These are phyloP conservation scores for Silene noctiflora DNA, from an alignment of 179 eudicot species.

Conservation along the genomic window DNA sequence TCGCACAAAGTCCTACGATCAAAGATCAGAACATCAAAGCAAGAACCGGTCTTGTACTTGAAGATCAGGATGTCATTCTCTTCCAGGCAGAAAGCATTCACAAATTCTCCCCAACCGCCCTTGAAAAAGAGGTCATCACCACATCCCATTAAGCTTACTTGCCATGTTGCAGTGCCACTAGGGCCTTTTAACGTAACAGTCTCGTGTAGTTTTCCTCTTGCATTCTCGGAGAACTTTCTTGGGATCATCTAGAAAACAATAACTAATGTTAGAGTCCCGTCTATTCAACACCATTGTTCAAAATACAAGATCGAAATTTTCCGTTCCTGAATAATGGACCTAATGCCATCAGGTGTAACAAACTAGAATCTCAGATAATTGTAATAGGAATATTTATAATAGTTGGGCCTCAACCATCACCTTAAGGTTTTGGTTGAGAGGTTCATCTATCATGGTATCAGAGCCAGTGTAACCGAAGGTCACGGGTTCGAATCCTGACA, in stretches of 20 bases:
- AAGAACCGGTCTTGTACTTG: slow-evolving; percentile 46
- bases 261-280: not conserved
- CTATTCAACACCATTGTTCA: not conserved
- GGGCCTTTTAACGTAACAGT: slow-evolving; percentile 39
- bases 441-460: too few species aligned
- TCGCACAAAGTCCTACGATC: slow-evolving; percentile 42
- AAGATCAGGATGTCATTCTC: slow-evolving; percentile 49
- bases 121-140: slow-evolving; percentile 32
- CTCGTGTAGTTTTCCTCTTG: slow-evolving; percentile 31
- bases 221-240: slow-evolving; percentile 39
- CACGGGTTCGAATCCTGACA: too few species aligned
- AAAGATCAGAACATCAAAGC: slow-evolving; percentile 44
- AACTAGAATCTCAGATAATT: too few species aligned
- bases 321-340: too few species aligned
- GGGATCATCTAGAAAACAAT: slow-evolving; percentile 46
- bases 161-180: slow-evolving; percentile 46
- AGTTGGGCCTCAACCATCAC: too few species aligned
- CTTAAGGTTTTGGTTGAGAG: too few species aligned
- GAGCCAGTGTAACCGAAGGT: too few species aligned
- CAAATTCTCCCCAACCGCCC: slow-evolving; percentile 54
- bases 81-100: slow-evolving; percentile 35
- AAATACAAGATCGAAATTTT: too few species aligned
- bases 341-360: too few species aligned
- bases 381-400: too few species aligned
- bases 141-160: slow-evolving; percentile 32